Evolutionary conservation across 106 monocot species (phyloP), one percentile per base, ranked within the genome.

Genomic region (Dioscorea dumetorum): DNA sequence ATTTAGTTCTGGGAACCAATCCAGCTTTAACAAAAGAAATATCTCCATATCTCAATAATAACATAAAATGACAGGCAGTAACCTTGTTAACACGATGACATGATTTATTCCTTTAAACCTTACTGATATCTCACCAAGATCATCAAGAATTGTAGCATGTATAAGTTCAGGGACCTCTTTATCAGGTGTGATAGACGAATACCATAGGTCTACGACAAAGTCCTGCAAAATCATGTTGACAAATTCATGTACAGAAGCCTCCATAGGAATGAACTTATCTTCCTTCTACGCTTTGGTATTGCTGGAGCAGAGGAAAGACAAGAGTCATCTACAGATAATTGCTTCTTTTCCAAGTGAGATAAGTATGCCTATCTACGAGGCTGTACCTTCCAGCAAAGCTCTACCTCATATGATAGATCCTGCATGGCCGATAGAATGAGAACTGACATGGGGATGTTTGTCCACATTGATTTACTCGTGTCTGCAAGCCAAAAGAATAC

Each of bases 381-480:
- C 22, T 21, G 83, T 19, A 75, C 74, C 73, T 74, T 84, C 99
- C 99, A 93, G 12, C 75, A 84, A 53, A 99, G 48, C 66, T 93
- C 93, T 65, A 90, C 77, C 62, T 90, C 81, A 77, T 87, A 84
- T 19, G 85, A 99, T 50, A 99, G 71, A 77, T 83, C 90, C 3
- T 90, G 90, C 18, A 93, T 70, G 57, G 75, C 82, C 58, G 74
- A 50, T 60, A 99, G 76, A 61, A 99, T 87, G 19, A 99, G 82
- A 72, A 90, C 52, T 79, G 99, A 84, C 66, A 99, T 85, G 60
- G 99, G 99, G 63, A 93, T 67, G 76, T 99, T 99, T 54, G 70
- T 85, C 99, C 87, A 99, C 99, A 99, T 93, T 24, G 93, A 99
- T 77, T 99, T 99, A 72, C 99, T 99, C 62, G 99, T 99, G 73